Conservation (phyloP, 306 rosid genomes). For the Gillenia trifoliata region DNA sequence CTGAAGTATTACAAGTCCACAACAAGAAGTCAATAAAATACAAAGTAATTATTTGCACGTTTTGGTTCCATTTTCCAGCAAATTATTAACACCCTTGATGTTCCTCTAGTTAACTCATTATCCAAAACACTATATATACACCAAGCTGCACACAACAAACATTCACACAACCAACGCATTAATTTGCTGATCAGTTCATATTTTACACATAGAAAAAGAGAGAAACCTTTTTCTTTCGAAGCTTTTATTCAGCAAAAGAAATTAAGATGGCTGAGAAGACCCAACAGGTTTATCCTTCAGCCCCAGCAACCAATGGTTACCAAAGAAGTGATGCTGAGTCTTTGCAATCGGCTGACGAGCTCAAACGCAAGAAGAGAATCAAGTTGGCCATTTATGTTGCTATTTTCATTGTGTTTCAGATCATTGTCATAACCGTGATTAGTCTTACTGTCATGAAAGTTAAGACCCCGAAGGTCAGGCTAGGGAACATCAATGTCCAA, state of each 20-base stretch:
- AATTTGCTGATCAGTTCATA: not conserved
- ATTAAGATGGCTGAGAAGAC: conserved; percentile 5
- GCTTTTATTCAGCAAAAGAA: not conserved
- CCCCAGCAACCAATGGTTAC: not conserved
- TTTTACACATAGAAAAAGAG: not conserved
- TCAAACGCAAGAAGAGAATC: conserved; percentile 20
- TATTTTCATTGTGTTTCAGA: conserved; percentile 22
- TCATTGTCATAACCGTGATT: conserved; percentile 11
- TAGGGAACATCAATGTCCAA: not conserved
- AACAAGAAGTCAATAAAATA: not conserved
- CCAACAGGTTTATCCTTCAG: not conserved
- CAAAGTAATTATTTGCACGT: not conserved
- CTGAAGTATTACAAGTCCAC: not conserved
- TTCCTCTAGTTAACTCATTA: not conserved
- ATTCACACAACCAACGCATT: not conserved
- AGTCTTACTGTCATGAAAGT: too few relatives aligned
- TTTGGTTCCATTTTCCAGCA: not conserved
- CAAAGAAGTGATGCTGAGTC: conserved; percentile 18
- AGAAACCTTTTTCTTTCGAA: not conserved
- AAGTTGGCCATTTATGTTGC: conserved; percentile 3
- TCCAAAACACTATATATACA: not conserved
- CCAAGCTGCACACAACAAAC: not conserved
- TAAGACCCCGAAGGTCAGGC: conserved; percentile 20
- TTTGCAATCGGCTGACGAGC: not conserved
- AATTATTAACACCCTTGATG: not conserved